These are phyloP conservation scores for Malbranchea zuffiana DNA, from an alignment of 2,329 filamentous ascomycete genomes.

Conservation along the genomic window DNA sequence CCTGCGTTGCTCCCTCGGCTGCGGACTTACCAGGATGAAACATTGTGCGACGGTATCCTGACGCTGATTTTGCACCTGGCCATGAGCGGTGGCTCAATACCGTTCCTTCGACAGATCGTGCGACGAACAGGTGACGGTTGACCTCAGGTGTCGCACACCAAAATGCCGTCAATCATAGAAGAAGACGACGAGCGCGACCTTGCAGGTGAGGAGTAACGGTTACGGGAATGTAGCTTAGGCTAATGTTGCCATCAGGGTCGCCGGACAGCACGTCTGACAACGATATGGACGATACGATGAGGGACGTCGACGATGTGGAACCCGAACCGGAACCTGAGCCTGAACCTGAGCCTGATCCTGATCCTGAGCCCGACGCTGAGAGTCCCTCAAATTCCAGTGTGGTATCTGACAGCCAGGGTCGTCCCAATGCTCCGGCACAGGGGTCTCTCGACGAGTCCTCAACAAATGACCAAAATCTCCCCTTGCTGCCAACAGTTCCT, in stretches of 20 bases:
- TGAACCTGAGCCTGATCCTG: too few species aligned
- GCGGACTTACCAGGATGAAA: too few species aligned
- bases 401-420: constrained; percentile 24
- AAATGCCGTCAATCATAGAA: constrained; percentile 25
- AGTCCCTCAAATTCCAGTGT: constrained; percentile 32
- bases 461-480: constrained; percentile 17
- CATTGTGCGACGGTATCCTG: too few species aligned
- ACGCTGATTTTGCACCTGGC: too few species aligned
- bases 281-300: constrained; percentile 37
- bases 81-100: too few species aligned
- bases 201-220: constrained; percentile 23
- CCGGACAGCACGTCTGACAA: constrained; percentile 41
- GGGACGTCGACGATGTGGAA: constrained; percentile 32
- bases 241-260: too few species aligned
- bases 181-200: constrained; percentile 36
- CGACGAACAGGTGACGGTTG: too few species aligned
- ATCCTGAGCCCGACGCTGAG: constrained; percentile 17
- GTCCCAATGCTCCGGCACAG: constrained; percentile 34
- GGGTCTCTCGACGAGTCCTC: constrained; percentile 24
- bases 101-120: too few species aligned
- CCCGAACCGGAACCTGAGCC: constrained; percentile 20
- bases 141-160: too few species aligned
- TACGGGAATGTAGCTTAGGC: too few species aligned
- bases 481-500: constrained; percentile 53
- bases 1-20: too few species aligned